phyloP scores from a whole-genome alignment of 148 eudicot genomes.

The Amaranthus hypochondriacus region DNA sequence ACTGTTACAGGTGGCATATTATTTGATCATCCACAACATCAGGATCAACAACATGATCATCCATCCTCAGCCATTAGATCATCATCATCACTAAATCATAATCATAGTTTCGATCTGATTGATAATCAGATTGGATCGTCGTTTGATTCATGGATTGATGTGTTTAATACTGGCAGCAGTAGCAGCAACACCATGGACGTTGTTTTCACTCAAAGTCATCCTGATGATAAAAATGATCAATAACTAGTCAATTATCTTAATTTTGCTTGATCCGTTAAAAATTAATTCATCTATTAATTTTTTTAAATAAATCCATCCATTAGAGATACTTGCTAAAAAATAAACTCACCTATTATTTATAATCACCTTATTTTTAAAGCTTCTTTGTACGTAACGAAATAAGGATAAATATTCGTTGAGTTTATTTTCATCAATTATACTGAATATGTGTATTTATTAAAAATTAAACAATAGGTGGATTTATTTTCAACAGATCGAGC shows the following conservation, averaged over 20 bases:
- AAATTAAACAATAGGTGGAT: too few relatives aligned
- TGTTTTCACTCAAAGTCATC: slow-evolving; percentile 40
- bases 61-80: slow-evolving; percentile 17
- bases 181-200: slow-evolving; percentile 60
- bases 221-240: slow-evolving; percentile 29
- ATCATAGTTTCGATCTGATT: slow-evolving; percentile 11
- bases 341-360: too few relatives aligned
- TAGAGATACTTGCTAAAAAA: too few relatives aligned
- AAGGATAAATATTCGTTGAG: too few relatives aligned
- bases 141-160: slow-evolving; percentile 54
- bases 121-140: slow-evolving; percentile 15
- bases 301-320: too few relatives aligned
- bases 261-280: too few relatives aligned
- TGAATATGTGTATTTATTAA: too few relatives aligned
- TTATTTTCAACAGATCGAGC: too few relatives aligned
- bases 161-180: slow-evolving; percentile 66
- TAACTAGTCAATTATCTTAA: not conserved
- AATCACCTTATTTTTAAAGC: too few relatives aligned
- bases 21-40: not conserved
- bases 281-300: too few relatives aligned
- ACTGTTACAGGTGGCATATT: not conserved
- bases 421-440: too few relatives aligned
- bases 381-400: too few relatives aligned
- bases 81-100: not conserved
- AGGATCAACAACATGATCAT: not conserved